Base-by-base conservation (phyloP, 2,329 filamentous ascomycete genomes). In the Fusarium stilboides region DNA sequence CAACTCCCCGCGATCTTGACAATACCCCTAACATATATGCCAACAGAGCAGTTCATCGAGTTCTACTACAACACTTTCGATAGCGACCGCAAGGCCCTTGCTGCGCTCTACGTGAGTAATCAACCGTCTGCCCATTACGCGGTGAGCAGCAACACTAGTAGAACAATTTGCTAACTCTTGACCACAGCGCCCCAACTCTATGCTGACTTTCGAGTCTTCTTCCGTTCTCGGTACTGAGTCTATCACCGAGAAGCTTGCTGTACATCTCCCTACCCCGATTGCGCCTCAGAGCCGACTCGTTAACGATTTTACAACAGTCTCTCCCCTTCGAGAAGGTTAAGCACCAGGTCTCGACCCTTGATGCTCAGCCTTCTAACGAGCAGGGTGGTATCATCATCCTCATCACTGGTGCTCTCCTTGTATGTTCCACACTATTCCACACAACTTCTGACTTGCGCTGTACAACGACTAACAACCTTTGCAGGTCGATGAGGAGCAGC, bases 51-150 rank as follows among this genome's bases (percentile, higher is more conserved):
- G 83, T 98, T 98, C 82, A 91, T 95, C 72, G 79, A 90, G 65
- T 95, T 91, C 86, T 98, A 98, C 89, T 98, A 97, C 88, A 86
- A 91, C 77, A 91, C 90, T 63, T 97, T 98, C 82, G 94, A 97
- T 80, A 69, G 77, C 65, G 86, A 94, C 81, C 91, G 94, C 76
- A 81, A 82, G 57, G 75, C 79, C 52, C 87, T 98, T 43, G 82
- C 80, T 15, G 77, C 82, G 66, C 93, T 98, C 84, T 98, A 98
- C 86, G 95, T 97, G 88, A 78, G 92, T 76, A 28, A 28, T 28
- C n/a, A 22, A 28, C 12, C 28, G 28, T 13, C 28, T 31, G 28
- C 28, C 36, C 37, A 22, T 20, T 26, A 22, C 44, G 28, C 28
- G 39, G 28, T 31, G 15, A 34, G 12, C n/a, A 58, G 77, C 74